These are phyloP conservation scores for Pezicula neosporulosa DNA, from an alignment of 2,329 filamentous ascomycete genomes.

Conservation along the genomic window DNA sequence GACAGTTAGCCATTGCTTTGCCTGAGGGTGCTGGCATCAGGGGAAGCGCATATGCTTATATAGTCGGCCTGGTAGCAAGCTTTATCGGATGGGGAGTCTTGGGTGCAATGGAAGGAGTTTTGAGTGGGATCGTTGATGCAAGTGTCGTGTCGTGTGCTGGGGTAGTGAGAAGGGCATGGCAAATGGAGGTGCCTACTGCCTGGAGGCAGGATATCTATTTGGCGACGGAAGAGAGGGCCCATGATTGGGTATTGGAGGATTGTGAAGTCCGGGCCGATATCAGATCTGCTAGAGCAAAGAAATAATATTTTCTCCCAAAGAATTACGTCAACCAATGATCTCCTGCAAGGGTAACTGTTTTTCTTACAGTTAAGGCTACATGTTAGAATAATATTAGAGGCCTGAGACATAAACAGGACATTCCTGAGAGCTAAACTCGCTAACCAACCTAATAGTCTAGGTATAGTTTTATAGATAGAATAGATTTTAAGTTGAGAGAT, in stretches of 20 bases:
- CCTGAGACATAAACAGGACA: too few relatives aligned
- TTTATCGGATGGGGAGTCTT: constrained; percentile 94
- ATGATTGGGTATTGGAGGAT: neutral
- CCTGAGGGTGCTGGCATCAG: constrained; percentile 50
- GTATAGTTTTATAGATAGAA: too few relatives aligned
- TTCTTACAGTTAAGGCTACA: too few relatives aligned
- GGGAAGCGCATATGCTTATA: constrained; percentile 90
- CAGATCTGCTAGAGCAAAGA: too few relatives aligned
- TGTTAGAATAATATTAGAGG: too few relatives aligned
- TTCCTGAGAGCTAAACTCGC: too few relatives aligned
- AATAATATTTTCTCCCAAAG: too few relatives aligned
- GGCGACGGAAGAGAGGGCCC: constrained; percentile 50
- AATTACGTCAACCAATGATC: too few relatives aligned
- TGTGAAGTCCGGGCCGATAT: too few relatives aligned
- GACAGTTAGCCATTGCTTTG: constrained; percentile 63
- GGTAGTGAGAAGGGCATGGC: constrained; percentile 77
- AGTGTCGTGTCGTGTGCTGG: constrained; percentile 89
- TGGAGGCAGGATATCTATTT: constrained; percentile 87
- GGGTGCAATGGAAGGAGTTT: constrained; percentile 83
- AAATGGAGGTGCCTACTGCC: constrained; percentile 75
- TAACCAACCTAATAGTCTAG: too few relatives aligned
- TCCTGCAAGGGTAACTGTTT: too few relatives aligned
- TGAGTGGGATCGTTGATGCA: constrained; percentile 84
- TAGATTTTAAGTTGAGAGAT: too few relatives aligned
- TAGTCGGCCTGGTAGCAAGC: constrained; percentile 87